Percentiles rank a stretch among this genome's conserved stretches.
These are phyloP conservation scores for Komagataella kurtzmanii DNA, from an alignment of 805 yeast genomes.

Conservation along the genomic window DNA sequence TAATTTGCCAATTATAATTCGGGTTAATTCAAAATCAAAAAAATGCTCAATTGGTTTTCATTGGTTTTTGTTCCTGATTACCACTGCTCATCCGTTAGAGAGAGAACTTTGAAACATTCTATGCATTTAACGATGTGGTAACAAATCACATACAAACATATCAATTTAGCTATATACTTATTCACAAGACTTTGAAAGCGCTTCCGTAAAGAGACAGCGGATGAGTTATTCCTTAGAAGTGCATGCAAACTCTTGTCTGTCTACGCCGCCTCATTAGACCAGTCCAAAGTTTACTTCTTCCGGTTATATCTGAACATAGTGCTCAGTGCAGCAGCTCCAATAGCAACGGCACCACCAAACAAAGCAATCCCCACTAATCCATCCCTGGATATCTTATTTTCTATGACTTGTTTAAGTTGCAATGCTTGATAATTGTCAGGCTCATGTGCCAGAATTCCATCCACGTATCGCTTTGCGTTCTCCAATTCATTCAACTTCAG, in stretches of 20 bases:
- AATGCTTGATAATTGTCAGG: conserved; percentile 75
- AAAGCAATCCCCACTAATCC: conserved; percentile 84
- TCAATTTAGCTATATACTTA: too few relatives aligned
- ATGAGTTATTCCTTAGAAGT: too few relatives aligned
- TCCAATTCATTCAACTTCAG: conserved; percentile 79
- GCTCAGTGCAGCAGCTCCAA: conserved; percentile 56
- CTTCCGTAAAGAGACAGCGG: too few relatives aligned
- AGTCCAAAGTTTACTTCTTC: conserved; percentile 4
- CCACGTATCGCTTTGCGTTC: conserved; percentile 77
- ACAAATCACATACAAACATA: too few relatives aligned
- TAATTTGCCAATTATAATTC: too few relatives aligned
- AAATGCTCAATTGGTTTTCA: too few relatives aligned
- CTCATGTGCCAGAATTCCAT: conserved; percentile 62
- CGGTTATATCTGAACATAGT: conserved; percentile 19
- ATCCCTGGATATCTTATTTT: conserved; percentile 67
- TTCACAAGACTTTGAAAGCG: too few relatives aligned
- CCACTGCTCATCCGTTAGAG: too few relatives aligned
- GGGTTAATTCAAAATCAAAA: too few relatives aligned
- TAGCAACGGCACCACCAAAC: conserved; percentile 75
- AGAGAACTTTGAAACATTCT: too few relatives aligned
- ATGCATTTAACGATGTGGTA: too few relatives aligned
- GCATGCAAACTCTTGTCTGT: background rate
- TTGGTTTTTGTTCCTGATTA: too few relatives aligned
- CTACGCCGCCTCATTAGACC: background rate
- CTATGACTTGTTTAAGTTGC: conserved; percentile 61